Percentiles rank a stretch among this genome's conserved stretches.
Evolutionary conservation across 345 rosid species (phyloP).

Genomic region (Eucalyptus sideroxylon): DNA sequence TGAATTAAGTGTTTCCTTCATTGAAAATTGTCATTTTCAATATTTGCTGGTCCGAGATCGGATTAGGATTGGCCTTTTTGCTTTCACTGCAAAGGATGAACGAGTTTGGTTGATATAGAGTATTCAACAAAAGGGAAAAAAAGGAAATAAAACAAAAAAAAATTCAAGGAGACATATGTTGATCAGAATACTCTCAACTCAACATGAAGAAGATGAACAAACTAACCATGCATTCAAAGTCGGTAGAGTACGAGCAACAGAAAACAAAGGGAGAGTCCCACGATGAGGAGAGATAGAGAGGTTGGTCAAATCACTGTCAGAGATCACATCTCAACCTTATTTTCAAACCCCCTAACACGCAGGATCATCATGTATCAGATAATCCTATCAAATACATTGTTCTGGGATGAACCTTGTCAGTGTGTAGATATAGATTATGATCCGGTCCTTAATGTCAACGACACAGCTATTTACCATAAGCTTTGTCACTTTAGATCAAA

Average conservation of each 20-base stretch:
- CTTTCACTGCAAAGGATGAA: not conserved
- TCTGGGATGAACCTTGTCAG: not conserved
- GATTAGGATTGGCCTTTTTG: not conserved
- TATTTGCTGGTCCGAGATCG: not conserved
- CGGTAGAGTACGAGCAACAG: not conserved
- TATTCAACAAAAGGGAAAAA: not conserved
- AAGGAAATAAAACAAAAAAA: not conserved
- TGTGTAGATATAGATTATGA: not conserved
- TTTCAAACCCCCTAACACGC: not conserved
- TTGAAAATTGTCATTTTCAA: not conserved
- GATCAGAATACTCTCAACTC: not conserved
- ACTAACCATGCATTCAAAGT: not conserved
- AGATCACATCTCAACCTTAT: not conserved
- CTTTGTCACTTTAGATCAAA: not conserved
- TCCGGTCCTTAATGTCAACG: not conserved
- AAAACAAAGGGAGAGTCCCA: not conserved
- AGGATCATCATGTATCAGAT: not conserved
- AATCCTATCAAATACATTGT: not conserved
- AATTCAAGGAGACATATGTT: not conserved
- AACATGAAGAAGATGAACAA: not conserved
- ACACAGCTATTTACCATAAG: not conserved
- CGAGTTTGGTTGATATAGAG: not conserved
- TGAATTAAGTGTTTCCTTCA: not conserved
- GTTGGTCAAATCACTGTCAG: not conserved
- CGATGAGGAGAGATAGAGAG: not conserved